Percentiles rank a stretch among this genome's conserved stretches.
Conservation (phyloP, 1,139 yeast genomes). For the Meyerozyma sp. region DNA sequence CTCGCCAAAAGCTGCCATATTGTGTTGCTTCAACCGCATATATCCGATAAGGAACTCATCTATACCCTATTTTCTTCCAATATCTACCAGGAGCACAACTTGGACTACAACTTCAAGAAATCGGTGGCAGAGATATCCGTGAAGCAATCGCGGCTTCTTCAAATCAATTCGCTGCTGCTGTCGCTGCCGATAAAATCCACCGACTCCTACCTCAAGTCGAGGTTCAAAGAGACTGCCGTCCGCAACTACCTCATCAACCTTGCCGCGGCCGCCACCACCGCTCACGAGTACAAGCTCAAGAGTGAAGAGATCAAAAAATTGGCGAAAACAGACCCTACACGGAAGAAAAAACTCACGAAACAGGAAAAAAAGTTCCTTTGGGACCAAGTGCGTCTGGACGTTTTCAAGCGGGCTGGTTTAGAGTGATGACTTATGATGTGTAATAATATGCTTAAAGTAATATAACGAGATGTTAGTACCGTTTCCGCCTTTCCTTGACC, state of each 20-base stretch:
- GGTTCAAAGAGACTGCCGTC: conserved; percentile 43
- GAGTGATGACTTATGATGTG: conserved; percentile 14
- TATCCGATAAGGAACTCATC: conserved; percentile 41
- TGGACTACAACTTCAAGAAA: conserved; percentile 39
- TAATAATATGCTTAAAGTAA: neutral
- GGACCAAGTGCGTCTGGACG: conserved; percentile 48
- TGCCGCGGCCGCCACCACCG: conserved; percentile 53
- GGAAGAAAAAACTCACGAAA: conserved; percentile 28
- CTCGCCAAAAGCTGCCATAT: conserved; percentile 38
- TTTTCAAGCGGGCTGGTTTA: conserved; percentile 43
- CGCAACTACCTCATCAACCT: conserved; percentile 46
- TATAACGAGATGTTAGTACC: conserved; percentile 21
- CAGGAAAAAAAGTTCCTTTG: conserved; percentile 42
- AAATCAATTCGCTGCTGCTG: conserved; percentile 27
- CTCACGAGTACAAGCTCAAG: conserved; percentile 43
- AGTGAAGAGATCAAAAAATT: conserved; percentile 28
- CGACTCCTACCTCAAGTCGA: conserved; percentile 28
- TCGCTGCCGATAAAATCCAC: conserved; percentile 24
- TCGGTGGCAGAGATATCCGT: conserved; percentile 51
- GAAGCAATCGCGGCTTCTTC: conserved; percentile 42
- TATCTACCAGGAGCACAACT: conserved; percentile 43
- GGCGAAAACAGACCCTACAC: conserved; percentile 8
- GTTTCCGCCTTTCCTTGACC: conserved; percentile 56
- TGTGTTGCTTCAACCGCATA: conserved; percentile 35
- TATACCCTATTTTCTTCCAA: conserved; percentile 37